Base-by-base conservation (phyloP, 179 eudicot species). In the Gypsophila paniculata region DNA sequence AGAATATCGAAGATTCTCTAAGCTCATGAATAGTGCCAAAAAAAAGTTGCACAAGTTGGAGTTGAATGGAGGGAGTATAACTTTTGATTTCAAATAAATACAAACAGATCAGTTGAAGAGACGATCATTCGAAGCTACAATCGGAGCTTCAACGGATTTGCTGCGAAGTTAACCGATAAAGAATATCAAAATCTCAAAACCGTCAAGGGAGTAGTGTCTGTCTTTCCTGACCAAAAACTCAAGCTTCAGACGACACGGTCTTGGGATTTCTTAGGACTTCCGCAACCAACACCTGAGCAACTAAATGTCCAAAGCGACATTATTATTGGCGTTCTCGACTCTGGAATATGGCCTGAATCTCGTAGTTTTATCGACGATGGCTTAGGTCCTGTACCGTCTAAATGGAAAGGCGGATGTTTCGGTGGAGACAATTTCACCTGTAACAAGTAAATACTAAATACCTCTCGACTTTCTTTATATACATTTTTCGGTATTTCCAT, bases 221-320 rank as follows among this genome's bases (percentile, higher is more conserved):
- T 91, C 42, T 91, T 91, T 60, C 78, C 82, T 65, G 85, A 91
- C 76, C 77, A 71, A 60, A 78, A 72, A 62, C 68, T 87, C 44
- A 4, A 78, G 69, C 70, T 89, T 74, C 87, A 83, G 75, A 91
- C 95, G 1, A 91, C 97, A 15, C 82, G 95, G 77, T 89, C 95
- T 74, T 91, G 95, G 95, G 95, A 91, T 77, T 91, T 89, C 75
- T 77, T 89, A 78, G 97, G 92, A 39, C 32, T 80, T 1, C 53
- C 78, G 39, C 32, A 32, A 3, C 62, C 60, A 19, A 23, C 70
- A 4, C 39, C 21, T 15, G 5, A 67, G 36, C 57, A 21, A 38
- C 22, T 8, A 4, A 18, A 29, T 14, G 19, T 68, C 11, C 87
- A 84, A 70, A 84, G 86, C 21, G 78, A 89, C 53, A 53, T 82